Conservation (phyloP, 2,329 filamentous ascomycete genomes). For the Ophioceras dolichostomum region DNA sequence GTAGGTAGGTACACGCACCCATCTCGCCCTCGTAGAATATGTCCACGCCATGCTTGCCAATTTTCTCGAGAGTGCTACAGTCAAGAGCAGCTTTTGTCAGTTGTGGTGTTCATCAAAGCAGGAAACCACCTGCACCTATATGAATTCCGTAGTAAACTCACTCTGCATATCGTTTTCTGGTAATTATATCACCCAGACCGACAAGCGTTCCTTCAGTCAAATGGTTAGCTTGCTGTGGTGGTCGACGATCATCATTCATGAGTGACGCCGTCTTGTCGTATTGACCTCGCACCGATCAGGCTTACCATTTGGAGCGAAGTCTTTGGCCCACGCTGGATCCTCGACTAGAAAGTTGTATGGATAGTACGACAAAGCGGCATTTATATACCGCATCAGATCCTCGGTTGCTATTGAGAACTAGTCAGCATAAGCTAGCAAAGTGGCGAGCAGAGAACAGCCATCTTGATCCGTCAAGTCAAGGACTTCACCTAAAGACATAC, state of each 20-base stretch:
- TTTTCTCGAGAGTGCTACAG: slow-evolving; percentile 61
- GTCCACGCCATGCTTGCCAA: slow-evolving; percentile 52
- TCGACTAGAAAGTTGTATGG: slow-evolving; percentile 53
- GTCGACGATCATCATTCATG: no score
- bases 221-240: no score
- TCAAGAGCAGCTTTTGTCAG: no score
- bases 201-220: slow-evolving; percentile 40
- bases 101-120: not conserved
- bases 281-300: no score
- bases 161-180: slow-evolving; percentile 63
- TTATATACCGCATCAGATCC: slow-evolving; percentile 68
- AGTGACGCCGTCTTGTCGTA: no score
- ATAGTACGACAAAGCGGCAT: slow-evolving; percentile 16
- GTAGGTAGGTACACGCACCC: slow-evolving; percentile 9
- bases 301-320: slow-evolving; percentile 68
- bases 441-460: no score
- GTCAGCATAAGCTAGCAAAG: no score
- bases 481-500: slow-evolving; percentile 12
- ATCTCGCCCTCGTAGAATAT: slow-evolving; percentile 24
- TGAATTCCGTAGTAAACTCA: slow-evolving; percentile 13
- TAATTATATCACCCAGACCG: slow-evolving; percentile 64
- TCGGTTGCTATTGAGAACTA: slow-evolving; percentile 50
- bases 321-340: slow-evolving; percentile 69
- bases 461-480: no score
- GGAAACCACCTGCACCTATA: not conserved